These are phyloP conservation scores for Lachancea cidri DNA, from an alignment of 805 yeast genomes.

Conservation along the genomic window DNA sequence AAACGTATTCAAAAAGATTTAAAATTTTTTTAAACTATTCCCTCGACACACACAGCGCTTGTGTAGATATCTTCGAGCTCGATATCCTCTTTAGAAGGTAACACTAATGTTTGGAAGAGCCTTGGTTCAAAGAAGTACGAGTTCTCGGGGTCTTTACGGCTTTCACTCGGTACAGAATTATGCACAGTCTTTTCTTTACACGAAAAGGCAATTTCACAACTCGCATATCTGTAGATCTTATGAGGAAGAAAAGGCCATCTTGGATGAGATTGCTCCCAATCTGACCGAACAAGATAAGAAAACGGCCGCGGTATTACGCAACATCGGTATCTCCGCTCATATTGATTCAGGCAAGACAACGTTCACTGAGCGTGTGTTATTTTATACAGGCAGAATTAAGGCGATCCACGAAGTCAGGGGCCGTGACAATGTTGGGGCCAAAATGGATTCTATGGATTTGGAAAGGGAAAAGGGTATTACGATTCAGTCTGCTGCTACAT, in stretches of 20 bases:
- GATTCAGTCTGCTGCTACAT: constrained; percentile 97
- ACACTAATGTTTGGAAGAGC: background rate
- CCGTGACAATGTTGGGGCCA: constrained; percentile 96
- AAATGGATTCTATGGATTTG: constrained; percentile 98
- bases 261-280: constrained; percentile 49
- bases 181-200: background rate
- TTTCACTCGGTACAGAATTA: background rate
- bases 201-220: constrained; percentile 32
- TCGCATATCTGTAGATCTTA: constrained; percentile 38
- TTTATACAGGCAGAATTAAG: constrained; percentile 93
- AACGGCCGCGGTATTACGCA: constrained; percentile 63
- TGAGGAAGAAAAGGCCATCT: constrained; percentile 67
- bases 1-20: background rate
- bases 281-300: constrained; percentile 48
- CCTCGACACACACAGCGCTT: background rate
- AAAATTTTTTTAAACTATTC: too few species aligned
- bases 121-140: background rate
- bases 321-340: constrained; percentile 97
- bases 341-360: constrained; percentile 98
- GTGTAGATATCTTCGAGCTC: too few species aligned
- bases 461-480: constrained; percentile 99
- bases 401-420: constrained; percentile 97
- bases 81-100: background rate
- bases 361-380: constrained; percentile 93
- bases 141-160: background rate